A percentile compares a stretch with the other conserved stretches of the same genome.
Conservation (phyloP, 2,329 filamentous ascomycete species). For the Ophiosphaerella korrae region DNA sequence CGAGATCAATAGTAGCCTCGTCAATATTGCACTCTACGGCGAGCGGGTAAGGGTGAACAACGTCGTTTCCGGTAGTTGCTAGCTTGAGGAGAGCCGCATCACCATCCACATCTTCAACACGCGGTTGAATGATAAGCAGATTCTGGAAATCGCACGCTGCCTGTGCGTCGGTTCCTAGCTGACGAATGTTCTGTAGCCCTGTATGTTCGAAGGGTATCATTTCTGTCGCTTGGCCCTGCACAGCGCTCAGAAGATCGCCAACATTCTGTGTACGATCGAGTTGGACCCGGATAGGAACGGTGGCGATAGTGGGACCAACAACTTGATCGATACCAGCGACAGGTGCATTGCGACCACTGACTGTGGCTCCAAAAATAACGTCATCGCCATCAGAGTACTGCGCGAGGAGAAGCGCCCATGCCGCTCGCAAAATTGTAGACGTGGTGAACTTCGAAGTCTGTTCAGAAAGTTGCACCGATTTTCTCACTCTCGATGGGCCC, state of each 20-base stretch:
- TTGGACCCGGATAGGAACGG: slow-evolving; percentile 46
- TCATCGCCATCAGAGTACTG: slow-evolving; percentile 9
- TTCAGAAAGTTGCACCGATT: too few species aligned
- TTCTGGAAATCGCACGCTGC: slow-evolving; percentile 52
- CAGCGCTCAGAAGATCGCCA: slow-evolving; percentile 8
- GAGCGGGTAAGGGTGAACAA: too few species aligned
- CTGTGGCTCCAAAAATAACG: slow-evolving; percentile 16
- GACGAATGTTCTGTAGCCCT: slow-evolving; percentile 51
- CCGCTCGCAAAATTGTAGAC: slow-evolving; percentile 15
- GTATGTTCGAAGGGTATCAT: slow-evolving; percentile 25
- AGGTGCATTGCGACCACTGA: slow-evolving; percentile 16
- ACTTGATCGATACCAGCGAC: slow-evolving; percentile 35
- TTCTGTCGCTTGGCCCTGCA: slow-evolving; percentile 17
- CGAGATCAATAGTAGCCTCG: background rate
- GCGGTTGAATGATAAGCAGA: slow-evolving; percentile 56
- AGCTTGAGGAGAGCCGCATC: slow-evolving; percentile 16
- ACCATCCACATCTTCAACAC: background rate
- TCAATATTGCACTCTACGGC: slow-evolving; percentile 10
- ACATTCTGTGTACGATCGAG: slow-evolving; percentile 9
- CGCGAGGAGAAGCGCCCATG: slow-evolving; percentile 22
- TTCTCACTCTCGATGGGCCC: too few species aligned
- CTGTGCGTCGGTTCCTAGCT: background rate
- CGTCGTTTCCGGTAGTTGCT: background rate
- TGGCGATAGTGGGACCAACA: slow-evolving; percentile 43
- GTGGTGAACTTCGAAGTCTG: background rate